Evolutionary conservation across 495 filamentous ascomycete genomes (phyloP), one percentile per base, ranked within the genome.

Genomic region (Aspergillus funiculosus): DNA sequence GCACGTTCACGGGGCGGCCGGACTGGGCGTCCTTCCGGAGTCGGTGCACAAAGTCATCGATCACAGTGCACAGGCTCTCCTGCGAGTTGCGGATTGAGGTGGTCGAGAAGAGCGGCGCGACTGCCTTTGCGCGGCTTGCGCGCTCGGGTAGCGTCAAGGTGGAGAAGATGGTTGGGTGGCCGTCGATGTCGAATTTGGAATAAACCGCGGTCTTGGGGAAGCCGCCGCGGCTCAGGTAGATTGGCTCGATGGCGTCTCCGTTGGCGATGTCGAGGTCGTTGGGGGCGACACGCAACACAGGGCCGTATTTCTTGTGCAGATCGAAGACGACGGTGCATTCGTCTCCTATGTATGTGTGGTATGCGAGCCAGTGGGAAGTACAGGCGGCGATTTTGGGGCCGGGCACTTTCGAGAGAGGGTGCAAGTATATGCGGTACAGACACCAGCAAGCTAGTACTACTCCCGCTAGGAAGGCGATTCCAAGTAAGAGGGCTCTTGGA

Each of bases 161-260:
- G 2, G 71, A 75, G 59, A 80, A 78, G 5, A 80, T 72, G n/a
- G 71, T 72, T 15, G 51, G 48, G 43, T 71, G 64, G 2, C 63
- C 65, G 25, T 75, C 75, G 39, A 78, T 67, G 40, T 78, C 69
- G 51, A 77, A 78, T 41, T 78, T 79, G 6, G 49, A 48, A 53
- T 78, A 78, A 32, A 56, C 64, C 1, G 53, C 32, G 21, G 69
- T 61, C 49, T 78, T 78, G 18, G 56, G 46, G 45, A 78, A 75
- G 6, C 73, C 73, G 14, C 74, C 73, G 6, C 58, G 59, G 6
- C 50, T 52, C 10, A 67, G 39, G 51, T 77, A 76, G 39, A 77
- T 71, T 11, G 64, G 59, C 8, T 59, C 54, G 4, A 75, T 52
- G 5, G 68, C 73, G 32, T 63, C 65, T 4, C 56, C 61, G 41